Conservation (phyloP, 225 moss, liverwort and hornwort species). For the Marchantia paleacea region DNA sequence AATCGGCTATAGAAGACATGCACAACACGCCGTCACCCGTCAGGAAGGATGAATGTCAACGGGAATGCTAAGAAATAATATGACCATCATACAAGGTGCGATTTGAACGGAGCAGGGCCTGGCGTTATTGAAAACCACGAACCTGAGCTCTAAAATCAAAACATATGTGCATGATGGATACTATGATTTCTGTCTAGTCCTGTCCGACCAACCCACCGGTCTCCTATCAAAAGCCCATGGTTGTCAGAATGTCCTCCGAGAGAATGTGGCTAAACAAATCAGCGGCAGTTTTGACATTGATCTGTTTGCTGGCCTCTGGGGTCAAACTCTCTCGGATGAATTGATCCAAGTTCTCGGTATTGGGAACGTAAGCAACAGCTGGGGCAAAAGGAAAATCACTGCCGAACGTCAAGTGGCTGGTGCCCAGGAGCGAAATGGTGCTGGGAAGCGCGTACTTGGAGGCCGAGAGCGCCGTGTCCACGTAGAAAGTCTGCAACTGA, state of each 20-base stretch:
- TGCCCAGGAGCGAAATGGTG: background rate
- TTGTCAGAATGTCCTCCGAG: background rate
- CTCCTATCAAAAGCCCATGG: no score
- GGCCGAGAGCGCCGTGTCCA: slow-evolving; percentile 8
- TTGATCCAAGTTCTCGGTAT: background rate
- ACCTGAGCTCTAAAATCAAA: no score
- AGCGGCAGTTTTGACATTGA: slow-evolving; percentile 4
- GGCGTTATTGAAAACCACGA: no score
- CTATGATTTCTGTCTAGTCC: no score
- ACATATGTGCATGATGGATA: no score
- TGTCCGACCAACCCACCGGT: no score
- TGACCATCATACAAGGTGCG: no score
- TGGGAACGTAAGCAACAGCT: background rate
- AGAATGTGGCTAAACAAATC: background rate
- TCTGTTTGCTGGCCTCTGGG: background rate
- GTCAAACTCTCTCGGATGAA: background rate
- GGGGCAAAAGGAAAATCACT: slow-evolving; percentile 7
- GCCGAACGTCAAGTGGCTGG: slow-evolving; percentile 2
- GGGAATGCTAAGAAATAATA: no score
- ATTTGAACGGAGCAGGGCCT: no score
- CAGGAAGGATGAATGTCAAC: no score
- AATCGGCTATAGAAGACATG: no score
- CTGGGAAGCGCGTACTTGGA: background rate
- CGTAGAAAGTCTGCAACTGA: background rate
- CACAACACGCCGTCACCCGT: no score